A percentile compares a stretch with the other conserved stretches of the same genome.
phyloP scores from a whole-genome alignment of 148 eudicot species.

The Dianthus caryophyllus region DNA sequence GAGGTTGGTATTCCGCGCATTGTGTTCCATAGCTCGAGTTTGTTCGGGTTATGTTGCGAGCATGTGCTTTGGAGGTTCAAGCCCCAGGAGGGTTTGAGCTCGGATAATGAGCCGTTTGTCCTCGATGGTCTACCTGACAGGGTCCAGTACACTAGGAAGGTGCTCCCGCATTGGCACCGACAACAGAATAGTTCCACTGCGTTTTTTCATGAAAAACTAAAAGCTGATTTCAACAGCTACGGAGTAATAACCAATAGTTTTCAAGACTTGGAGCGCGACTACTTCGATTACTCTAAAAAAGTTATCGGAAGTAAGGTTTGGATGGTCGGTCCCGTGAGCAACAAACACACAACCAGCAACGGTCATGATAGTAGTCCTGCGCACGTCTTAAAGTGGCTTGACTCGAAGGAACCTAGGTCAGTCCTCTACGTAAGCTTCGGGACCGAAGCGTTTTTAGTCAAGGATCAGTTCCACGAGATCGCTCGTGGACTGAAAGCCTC shows the following conservation, averaged over 20 bases:
- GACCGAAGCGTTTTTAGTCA: neutral
- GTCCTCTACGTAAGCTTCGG: neutral
- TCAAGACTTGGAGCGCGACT: neutral
- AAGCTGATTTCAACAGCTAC: neutral
- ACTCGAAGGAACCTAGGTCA: neutral
- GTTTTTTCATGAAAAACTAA: neutral
- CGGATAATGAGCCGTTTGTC: neutral
- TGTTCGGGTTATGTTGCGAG: neutral
- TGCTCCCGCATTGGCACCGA: neutral
- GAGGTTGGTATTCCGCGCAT: neutral
- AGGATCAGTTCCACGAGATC: constrained; percentile 9
- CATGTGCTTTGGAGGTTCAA: neutral
- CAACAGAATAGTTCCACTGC: neutral
- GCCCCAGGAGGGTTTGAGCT: neutral
- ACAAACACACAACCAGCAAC: neutral
- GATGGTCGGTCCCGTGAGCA: neutral
- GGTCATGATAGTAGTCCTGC: neutral
- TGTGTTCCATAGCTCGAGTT: constrained; percentile 4
- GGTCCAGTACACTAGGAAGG: neutral
- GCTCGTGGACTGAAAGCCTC: constrained; percentile 2
- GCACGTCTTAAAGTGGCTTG: neutral
- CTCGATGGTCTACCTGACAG: neutral
- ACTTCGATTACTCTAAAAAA: neutral
- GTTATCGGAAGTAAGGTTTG: neutral
- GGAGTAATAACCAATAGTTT: neutral